These are phyloP conservation scores for Hortiboletus rubellus DNA, from an alignment of 1,284 basidiomycete genomes.

Conservation along the genomic window DNA sequence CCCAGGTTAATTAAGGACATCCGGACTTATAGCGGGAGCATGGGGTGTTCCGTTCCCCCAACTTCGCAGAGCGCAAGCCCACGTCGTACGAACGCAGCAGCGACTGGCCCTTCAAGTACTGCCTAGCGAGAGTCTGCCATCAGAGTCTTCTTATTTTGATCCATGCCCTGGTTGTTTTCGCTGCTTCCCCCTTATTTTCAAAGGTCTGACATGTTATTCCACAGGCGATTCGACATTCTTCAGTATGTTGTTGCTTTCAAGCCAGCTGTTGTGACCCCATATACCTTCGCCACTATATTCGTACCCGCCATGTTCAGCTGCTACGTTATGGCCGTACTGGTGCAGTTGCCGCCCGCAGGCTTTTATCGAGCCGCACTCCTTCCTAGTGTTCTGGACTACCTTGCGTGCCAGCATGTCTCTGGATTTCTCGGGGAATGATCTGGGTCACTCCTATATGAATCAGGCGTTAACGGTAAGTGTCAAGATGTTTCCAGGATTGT, in stretches of 20 bases:
- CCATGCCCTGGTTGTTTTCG: conserved; percentile 22
- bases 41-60: too few relatives aligned
- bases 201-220: conserved; percentile 7
- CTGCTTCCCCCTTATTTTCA: not conserved
- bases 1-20: too few relatives aligned
- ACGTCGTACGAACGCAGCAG: too few relatives aligned
- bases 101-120: too few relatives aligned
- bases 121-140: too few relatives aligned
- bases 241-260: conserved; percentile 18
- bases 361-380: conserved; percentile 27
- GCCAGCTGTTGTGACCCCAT: conserved; percentile 19
- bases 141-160: not conserved
- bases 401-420: conserved; percentile 16
- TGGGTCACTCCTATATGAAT: conserved; percentile 22
- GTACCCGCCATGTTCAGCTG: conserved; percentile 17
- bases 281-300: conserved; percentile 22
- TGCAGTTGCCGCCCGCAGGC: conserved; percentile 25
- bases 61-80: too few relatives aligned
- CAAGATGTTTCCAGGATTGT: not conserved
- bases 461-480: conserved; percentile 27
- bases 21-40: too few relatives aligned
- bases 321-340: conserved; percentile 33
- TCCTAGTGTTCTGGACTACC: conserved; percentile 24
- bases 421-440: conserved; percentile 24
- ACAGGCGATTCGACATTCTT: conserved; percentile 9